These are phyloP conservation scores for Oryza officinalis DNA, from an alignment of 176 grass and related monocot species.

Conservation along the genomic window DNA sequence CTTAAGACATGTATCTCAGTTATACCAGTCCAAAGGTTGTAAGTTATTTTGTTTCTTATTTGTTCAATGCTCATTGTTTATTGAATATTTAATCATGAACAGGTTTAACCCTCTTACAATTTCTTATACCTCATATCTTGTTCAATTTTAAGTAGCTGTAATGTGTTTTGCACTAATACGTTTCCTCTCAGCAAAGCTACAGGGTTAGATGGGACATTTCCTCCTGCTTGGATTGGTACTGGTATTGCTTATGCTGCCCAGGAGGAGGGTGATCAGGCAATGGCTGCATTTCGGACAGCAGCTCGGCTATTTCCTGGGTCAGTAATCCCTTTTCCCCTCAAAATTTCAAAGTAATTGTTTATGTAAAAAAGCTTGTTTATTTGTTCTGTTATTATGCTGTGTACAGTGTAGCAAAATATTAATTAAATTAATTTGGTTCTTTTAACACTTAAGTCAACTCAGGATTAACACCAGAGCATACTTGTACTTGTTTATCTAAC, in stretches of 20 bases:
- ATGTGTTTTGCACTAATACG: constrained; percentile 32
- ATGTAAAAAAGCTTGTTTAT: constrained; percentile 3
- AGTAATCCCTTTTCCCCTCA: constrained; percentile 25
- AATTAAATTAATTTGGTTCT: neutral
- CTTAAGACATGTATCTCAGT: neutral
- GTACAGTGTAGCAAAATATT: neutral
- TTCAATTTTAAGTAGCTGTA: neutral
- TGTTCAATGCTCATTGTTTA: constrained; percentile 11
- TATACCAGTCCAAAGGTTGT: no score
- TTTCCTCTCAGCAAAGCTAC: constrained; percentile 81
- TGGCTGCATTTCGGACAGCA: constrained; percentile 89
- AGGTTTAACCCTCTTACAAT: neutral
- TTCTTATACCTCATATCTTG: neutral
- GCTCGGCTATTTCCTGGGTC: constrained; percentile 98
- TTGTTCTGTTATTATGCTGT: constrained; percentile 17
- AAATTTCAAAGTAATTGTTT: constrained; percentile 3
- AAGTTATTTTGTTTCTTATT: neutral
- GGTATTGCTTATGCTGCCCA: constrained; percentile 94
- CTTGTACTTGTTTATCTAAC: neutral
- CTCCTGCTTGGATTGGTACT: constrained; percentile 92
- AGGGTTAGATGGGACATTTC: constrained; percentile 80
- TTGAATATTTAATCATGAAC: neutral
- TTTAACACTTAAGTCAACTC: neutral
- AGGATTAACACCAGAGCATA: neutral
- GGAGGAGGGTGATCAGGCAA: constrained; percentile 93